phyloP scores from a whole-genome alignment of 2,329 filamentous ascomycete species.

The Teratosphaeria viscida region DNA sequence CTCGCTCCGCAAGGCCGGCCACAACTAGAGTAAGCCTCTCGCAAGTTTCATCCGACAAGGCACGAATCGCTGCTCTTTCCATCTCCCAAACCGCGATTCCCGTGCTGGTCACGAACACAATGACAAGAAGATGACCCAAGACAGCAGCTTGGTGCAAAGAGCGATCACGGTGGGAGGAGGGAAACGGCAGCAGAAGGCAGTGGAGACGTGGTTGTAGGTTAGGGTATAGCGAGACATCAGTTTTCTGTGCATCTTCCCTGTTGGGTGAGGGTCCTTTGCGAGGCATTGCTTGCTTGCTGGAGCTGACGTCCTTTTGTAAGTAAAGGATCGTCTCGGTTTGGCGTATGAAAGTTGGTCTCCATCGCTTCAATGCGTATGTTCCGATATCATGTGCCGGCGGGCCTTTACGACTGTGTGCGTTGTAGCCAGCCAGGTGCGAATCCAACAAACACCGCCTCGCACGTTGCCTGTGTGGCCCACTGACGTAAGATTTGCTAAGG shows the following conservation, averaged over 20 bases:
- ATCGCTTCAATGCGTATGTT: not conserved
- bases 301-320: not conserved
- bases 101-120: not conserved
- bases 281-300: not conserved
- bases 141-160: not conserved
- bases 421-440: not conserved
- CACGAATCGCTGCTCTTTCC: not conserved
- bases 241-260: not conserved
- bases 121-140: not conserved
- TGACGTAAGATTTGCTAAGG: not conserved
- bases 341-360: not conserved
- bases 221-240: not conserved
- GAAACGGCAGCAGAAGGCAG: not conserved
- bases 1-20: conserved; percentile 44
- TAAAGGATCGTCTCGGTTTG: not conserved
- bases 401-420: no score
- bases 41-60: not conserved
- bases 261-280: not conserved
- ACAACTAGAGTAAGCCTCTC: conserved; percentile 29
- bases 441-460: not conserved
- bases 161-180: not conserved
- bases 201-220: not conserved
- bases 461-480: not conserved
- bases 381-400: not conserved
- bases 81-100: not conserved